Conservation (phyloP, 768 basidiomycete genomes). For the Suillus decipiens region DNA sequence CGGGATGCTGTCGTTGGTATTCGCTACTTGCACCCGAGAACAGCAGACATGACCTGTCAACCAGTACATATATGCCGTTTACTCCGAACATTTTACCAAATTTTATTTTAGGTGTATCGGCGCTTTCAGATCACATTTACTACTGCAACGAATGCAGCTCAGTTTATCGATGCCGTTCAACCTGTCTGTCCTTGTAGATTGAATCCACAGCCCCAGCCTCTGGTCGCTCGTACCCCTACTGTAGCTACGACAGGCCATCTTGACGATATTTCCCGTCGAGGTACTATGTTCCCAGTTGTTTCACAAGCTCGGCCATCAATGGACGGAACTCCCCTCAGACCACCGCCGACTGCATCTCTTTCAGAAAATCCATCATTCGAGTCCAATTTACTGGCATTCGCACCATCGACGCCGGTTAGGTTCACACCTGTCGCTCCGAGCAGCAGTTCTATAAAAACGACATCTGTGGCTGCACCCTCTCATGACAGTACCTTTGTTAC, state of each 20-base stretch:
- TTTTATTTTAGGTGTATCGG: constrained; percentile 55
- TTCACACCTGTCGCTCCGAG: constrained; percentile 13
- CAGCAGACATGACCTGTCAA: constrained; percentile 25
- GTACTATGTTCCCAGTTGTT: constrained; percentile 12
- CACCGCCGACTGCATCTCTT: neutral
- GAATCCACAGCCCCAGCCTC: constrained; percentile 39
- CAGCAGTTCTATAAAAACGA: neutral
- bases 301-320: constrained; percentile 15
- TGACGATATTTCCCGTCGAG: constrained; percentile 18
- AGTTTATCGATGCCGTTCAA: constrained; percentile 64
- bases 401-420: constrained; percentile 14
- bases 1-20: constrained; percentile 73
- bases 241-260: constrained; percentile 12
- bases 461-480: constrained; percentile 17
- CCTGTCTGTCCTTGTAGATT: constrained; percentile 76
- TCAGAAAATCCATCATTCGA: constrained; percentile 1
- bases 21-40: constrained; percentile 63
- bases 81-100: constrained; percentile 6
- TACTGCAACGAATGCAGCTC: constrained; percentile 45
- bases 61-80: constrained; percentile 29
- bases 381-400: constrained; percentile 5
- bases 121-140: constrained; percentile 77
- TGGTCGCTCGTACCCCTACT: constrained; percentile 20
- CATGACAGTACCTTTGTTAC: constrained; percentile 30
- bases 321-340: neutral